Evolutionary conservation across 192 early-diverging fungal species (phyloP).

Genomic region (Funneliformis mosseae): DNA sequence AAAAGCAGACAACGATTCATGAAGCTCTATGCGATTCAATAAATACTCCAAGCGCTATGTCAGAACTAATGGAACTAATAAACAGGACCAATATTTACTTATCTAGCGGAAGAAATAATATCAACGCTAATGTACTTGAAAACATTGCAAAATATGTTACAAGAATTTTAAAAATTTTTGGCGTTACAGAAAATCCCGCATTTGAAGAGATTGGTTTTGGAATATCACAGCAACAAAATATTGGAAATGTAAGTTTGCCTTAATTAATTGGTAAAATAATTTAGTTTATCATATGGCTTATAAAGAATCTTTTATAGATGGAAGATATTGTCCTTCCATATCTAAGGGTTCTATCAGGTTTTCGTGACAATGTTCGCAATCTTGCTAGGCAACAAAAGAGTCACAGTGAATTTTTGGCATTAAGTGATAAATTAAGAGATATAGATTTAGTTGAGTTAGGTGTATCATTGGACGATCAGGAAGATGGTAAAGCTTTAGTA

Average conservation of each 20-base stretch:
- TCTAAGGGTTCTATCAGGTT: conserved; percentile 75
- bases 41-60: conserved; percentile 84
- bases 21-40: conserved; percentile 89
- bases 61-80: conserved; percentile 78
- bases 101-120: conserved; percentile 54
- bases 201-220: conserved; percentile 70
- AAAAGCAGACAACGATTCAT: conserved; percentile 76
- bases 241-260: conserved; percentile 41
- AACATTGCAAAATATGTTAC: conserved; percentile 84
- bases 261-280: neutral
- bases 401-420: conserved; percentile 61
- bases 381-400: conserved; percentile 62
- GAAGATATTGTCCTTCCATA: conserved; percentile 81
- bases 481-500: conserved; percentile 90
- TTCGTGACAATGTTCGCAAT: conserved; percentile 86
- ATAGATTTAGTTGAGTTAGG: conserved; percentile 85
- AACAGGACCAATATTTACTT: conserved; percentile 81
- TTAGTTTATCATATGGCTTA: neutral
- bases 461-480: conserved; percentile 91
- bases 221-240: conserved; percentile 37
- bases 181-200: conserved; percentile 68
- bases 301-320: conserved; percentile 15
- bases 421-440: conserved; percentile 90
- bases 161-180: conserved; percentile 80
- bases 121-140: conserved; percentile 72